Base-by-base conservation (phyloP, 495 filamentous ascomycete species). In the Podospora sp. region DNA sequence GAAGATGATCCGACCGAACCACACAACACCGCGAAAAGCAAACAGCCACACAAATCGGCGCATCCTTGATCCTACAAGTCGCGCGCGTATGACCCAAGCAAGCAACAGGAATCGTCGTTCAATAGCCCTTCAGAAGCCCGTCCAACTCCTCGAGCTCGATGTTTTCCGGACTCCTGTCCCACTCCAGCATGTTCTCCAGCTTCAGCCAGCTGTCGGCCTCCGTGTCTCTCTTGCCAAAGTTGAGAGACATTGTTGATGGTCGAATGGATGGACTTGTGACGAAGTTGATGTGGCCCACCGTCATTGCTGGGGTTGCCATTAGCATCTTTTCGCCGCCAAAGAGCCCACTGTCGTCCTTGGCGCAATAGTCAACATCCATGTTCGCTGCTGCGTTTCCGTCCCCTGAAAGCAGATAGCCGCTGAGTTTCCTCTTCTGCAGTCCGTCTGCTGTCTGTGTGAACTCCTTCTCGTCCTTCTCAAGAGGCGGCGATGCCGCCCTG, bases 391-490 rank as follows among this genome's bases (percentile, higher is more conserved):
- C 27, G 24, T 66, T 12, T 50, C 80, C 40, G 14, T 2, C 79
- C 21, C 71, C 68, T 33, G 73, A 73, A 25, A 80, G 80, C 63
- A 77, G 65, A 53, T 84, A 84, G 52, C 80, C 82, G 69, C 77
- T 85, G 66, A 85, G 81, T 65, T 85, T 91, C 65, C 91, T 86
- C 80, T 90, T 91, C 71, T 92, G 92, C 77, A 97, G 86, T 52
- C 88, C 90, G 72, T 90, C 89, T 9, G 95, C 95, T 6, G 94
- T 97, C 79, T 94, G 92, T 3, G 92, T 97, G 74, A 99, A 99
- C 78, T 98, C 95, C 72, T 90, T 91, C 81, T 99, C 95, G 69
- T 98, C 95, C 69, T 92, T 91, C 80, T 99, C 95, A 29, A 98
- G 85, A 24, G 92, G 93, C 58, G 96, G 95, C 68, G 91, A 93